Evolutionary conservation across 2,329 filamentous ascomycete species (phyloP).

Genomic region (Epichloe bromicola): DNA sequence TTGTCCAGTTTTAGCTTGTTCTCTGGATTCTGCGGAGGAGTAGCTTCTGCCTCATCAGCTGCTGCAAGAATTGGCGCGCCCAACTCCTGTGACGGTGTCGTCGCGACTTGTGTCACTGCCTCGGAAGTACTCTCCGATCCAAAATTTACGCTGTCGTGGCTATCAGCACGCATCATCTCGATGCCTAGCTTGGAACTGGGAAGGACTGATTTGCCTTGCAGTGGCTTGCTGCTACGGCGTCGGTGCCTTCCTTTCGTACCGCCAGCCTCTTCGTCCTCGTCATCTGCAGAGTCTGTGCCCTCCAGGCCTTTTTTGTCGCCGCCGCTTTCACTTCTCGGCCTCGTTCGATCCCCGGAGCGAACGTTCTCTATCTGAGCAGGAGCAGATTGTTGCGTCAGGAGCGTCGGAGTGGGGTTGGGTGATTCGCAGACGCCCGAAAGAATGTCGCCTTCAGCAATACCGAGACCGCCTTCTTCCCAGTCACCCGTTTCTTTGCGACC

Average conservation of each 20-base stretch:
- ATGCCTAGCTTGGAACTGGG: constrained; percentile 83
- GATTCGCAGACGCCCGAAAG: constrained; percentile 19
- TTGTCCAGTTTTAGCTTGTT: neutral
- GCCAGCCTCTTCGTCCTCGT: constrained; percentile 86
- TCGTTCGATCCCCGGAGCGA: constrained; percentile 60
- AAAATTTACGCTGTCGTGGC: constrained; percentile 63
- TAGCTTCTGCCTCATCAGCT: neutral
- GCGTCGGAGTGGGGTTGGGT: constrained; percentile 34
- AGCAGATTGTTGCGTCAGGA: constrained; percentile 50
- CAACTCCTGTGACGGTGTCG: constrained; percentile 33
- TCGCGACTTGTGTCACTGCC: constrained; percentile 36
- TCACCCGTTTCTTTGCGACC: constrained; percentile 62
- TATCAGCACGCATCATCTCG: constrained; percentile 97
- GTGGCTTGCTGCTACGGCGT: constrained; percentile 27
- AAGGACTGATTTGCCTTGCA: constrained; percentile 37
- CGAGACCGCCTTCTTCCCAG: constrained; percentile 67
- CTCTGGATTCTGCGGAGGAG: constrained; percentile 9
- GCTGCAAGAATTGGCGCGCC: constrained; percentile 17
- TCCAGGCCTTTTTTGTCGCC: constrained; percentile 62
- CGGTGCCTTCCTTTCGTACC: constrained; percentile 31
- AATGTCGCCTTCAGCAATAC: constrained; percentile 55
- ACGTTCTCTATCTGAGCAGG: constrained; percentile 46
- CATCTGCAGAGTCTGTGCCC: constrained; percentile 75
- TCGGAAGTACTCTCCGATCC: constrained; percentile 38
- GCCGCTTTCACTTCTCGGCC: constrained; percentile 59